Evolutionary conservation across 257 asterid genomes (phyloP).

Genomic region (Primulina tabacum): DNA sequence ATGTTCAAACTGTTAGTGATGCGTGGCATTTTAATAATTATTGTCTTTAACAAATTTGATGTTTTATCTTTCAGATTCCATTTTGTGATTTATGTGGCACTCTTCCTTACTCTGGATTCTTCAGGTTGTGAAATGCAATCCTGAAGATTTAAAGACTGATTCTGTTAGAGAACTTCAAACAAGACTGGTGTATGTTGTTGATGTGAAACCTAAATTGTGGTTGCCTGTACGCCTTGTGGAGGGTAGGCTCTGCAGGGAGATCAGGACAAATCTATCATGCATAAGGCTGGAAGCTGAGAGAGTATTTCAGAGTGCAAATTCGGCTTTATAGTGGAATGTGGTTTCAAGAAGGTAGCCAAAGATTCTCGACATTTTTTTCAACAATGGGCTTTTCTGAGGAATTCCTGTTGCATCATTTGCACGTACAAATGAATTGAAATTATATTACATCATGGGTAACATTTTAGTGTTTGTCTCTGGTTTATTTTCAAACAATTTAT

Average conservation of each 20-base stretch:
- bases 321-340: conserved; percentile 22
- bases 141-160: conserved; percentile 31
- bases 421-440: not conserved
- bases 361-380: not conserved
- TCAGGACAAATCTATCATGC: conserved; percentile 55
- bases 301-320: conserved; percentile 28
- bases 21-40: not conserved
- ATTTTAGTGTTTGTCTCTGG: not conserved
- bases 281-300: conserved; percentile 62
- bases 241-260: conserved; percentile 72
- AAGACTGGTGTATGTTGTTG: conserved; percentile 52
- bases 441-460: not conserved
- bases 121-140: conserved; percentile 36
- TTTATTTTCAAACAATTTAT: not conserved
- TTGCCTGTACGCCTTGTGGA: conserved; percentile 75
- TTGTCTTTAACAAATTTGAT: conserved; percentile 5
- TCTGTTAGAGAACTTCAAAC: conserved; percentile 44
- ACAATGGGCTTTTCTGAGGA: not conserved
- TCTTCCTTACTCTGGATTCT: conserved; percentile 20
- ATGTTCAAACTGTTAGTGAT: not conserved
- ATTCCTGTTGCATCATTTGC: not conserved
- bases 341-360: conserved; percentile 18
- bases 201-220: conserved; percentile 83
- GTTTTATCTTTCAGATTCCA: conserved; percentile 7
- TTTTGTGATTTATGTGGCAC: conserved; percentile 16